These are phyloP conservation scores for Sclerotinia minor DNA, from an alignment of 2,329 filamentous ascomycete species.

Conservation along the genomic window DNA sequence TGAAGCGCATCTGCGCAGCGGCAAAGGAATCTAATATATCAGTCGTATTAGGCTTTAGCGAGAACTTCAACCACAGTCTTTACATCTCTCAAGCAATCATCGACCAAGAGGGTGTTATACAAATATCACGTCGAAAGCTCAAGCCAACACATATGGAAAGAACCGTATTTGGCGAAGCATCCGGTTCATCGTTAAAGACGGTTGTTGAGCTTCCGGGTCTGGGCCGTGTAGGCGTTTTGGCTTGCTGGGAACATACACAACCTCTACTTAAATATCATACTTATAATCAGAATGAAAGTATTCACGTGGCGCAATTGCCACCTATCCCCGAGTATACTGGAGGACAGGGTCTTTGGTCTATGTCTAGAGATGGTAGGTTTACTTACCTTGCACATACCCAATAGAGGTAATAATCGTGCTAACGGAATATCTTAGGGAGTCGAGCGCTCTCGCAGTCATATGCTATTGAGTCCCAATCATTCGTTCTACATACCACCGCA, in stretches of 20 bases:
- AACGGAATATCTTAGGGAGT: constrained; percentile 25
- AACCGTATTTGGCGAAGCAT: constrained; percentile 55
- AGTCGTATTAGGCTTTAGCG: constrained; percentile 50
- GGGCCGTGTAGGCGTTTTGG: constrained; percentile 54
- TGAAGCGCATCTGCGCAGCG: constrained; percentile 47
- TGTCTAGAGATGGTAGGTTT: constrained; percentile 36
- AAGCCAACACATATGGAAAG: constrained; percentile 49
- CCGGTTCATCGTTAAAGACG: constrained; percentile 54
- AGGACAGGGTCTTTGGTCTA: constrained; percentile 32
- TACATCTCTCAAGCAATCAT: constrained; percentile 55
- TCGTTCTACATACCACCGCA: constrained; percentile 57
- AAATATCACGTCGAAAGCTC: constrained; percentile 50
- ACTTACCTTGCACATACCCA: background rate
- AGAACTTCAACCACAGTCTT: constrained; percentile 46
- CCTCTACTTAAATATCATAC: constrained; percentile 55
- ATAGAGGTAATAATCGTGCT: background rate
- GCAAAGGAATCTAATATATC: constrained; percentile 49
- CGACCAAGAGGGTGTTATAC: constrained; percentile 45
- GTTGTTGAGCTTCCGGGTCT: constrained; percentile 52
- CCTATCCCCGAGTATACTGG: constrained; percentile 53
- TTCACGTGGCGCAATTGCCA: constrained; percentile 58
- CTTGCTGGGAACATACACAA: constrained; percentile 54
- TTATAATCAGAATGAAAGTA: constrained; percentile 50
- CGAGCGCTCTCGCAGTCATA: constrained; percentile 56
- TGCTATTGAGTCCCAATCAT: constrained; percentile 58